Evolutionary conservation across 495 filamentous ascomycete genomes (phyloP).

Genomic region (Lasiosphaeria miniovina): DNA sequence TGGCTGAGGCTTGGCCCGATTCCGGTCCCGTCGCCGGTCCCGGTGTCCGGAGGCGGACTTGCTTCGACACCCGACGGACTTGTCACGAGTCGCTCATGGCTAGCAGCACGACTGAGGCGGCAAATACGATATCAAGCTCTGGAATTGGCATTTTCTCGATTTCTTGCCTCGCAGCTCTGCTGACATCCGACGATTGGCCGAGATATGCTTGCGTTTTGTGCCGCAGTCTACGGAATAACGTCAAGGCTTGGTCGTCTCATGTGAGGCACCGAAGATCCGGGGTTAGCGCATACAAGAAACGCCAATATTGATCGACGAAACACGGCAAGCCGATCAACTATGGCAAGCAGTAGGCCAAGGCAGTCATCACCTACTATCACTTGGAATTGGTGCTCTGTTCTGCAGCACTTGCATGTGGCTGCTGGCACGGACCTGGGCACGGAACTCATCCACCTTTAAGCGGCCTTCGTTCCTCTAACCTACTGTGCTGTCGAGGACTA

Average conservation of each 20-base stretch:
- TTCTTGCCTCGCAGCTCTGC: too few relatives aligned
- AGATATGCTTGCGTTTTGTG: neutral
- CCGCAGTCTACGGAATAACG: neutral
- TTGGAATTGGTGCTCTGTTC: neutral
- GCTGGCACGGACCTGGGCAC: neutral
- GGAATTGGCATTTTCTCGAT: too few relatives aligned
- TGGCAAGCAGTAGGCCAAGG: neutral
- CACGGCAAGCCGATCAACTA: conserved; percentile 2
- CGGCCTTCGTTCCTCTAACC: neutral
- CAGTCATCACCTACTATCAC: conserved; percentile 1
- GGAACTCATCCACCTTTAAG: neutral
- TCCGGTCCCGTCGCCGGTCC: neutral
- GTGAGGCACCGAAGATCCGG: conserved; percentile 4
- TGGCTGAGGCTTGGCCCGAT: neutral
- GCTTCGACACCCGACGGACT: neutral
- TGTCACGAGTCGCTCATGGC: neutral
- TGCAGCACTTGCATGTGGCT: neutral
- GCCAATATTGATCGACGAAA: conserved; percentile 19
- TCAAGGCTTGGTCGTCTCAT: neutral
- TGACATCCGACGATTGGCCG: neutral
- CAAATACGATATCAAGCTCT: neutral
- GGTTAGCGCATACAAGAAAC: conserved; percentile 7
- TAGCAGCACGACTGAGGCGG: neutral
- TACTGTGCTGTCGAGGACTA: too few relatives aligned
- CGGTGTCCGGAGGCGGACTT: neutral